Evolutionary conservation across 2,329 filamentous ascomycete species (phyloP).

Genomic region (Trichophyton simii): DNA sequence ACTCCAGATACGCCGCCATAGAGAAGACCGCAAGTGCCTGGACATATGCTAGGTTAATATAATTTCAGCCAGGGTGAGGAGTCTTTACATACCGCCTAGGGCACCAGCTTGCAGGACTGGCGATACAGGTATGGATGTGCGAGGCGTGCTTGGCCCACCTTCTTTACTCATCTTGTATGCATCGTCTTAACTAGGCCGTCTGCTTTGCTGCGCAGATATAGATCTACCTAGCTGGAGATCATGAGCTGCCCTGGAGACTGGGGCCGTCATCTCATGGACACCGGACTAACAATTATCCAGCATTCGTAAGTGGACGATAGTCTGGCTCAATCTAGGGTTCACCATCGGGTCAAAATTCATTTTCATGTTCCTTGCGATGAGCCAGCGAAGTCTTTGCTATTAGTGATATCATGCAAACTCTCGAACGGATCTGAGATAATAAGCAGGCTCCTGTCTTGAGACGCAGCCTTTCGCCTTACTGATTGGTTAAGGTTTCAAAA

Average conservation of each 20-base stretch:
- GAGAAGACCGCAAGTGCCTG: conserved; percentile 50
- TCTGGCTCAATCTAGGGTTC: too few species aligned
- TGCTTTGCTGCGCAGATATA: neutral
- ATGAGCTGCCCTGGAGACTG: too few species aligned
- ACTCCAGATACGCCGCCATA: conserved; percentile 60
- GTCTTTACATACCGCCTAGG: conserved; percentile 40
- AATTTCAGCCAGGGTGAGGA: neutral
- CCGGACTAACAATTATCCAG: neutral
- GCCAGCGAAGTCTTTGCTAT: too few species aligned
- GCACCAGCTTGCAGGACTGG: conserved; percentile 47
- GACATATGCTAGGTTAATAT: neutral
- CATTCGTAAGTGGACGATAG: neutral
- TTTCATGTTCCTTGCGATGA: too few species aligned
- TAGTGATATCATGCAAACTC: too few species aligned
- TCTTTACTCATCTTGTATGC: neutral
- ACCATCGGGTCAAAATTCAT: too few species aligned
- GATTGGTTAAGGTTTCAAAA: too few species aligned
- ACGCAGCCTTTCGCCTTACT: too few species aligned
- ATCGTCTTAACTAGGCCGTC: neutral
- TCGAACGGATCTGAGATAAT: too few species aligned
- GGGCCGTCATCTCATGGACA: too few species aligned
- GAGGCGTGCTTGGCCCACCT: conserved; percentile 3
- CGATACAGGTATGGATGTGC: conserved; percentile 14
- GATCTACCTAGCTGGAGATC: too few species aligned
- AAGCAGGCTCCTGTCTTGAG: too few species aligned